Conservation (phyloP, 441 rosid species). For the Erysimum cheiri region DNA sequence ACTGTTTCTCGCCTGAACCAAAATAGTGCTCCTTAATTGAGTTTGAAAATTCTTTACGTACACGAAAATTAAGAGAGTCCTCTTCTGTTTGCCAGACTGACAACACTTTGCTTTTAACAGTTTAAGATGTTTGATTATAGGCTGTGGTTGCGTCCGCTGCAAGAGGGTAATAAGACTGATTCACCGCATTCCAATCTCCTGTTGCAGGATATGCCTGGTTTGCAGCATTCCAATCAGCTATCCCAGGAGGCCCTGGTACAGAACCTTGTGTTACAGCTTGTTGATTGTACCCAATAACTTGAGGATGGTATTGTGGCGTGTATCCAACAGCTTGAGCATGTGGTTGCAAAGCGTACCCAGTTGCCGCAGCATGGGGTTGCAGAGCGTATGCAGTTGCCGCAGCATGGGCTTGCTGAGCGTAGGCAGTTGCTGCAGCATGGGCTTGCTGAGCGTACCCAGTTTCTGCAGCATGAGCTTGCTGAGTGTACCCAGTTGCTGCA, state of each 20-base stretch:
- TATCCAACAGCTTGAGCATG: conserved; percentile 16
- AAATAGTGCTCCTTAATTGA: conserved; percentile 10
- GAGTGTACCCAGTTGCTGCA: conserved; percentile 22
- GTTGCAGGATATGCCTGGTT: conserved; percentile 36
- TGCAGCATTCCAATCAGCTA: conserved; percentile 41
- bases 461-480: conserved; percentile 6
- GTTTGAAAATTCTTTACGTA: conserved; percentile 13
- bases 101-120: not conserved
- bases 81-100: conserved; percentile 12
- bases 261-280: conserved; percentile 35
- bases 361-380: not conserved
- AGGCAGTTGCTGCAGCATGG: not conserved
- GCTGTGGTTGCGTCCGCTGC: conserved; percentile 37
- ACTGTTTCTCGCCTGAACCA: conserved; percentile 9
- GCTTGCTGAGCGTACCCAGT: conserved; percentile 22
- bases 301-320: conserved; percentile 27
- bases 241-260: conserved; percentile 15
- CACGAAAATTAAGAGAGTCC: conserved; percentile 27
- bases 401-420: conserved; percentile 8
- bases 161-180: conserved; percentile 36
- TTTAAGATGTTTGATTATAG: conserved; percentile 40
- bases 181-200: conserved; percentile 37
- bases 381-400: not conserved
- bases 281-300: conserved; percentile 35
- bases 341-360: conserved; percentile 3